Percentiles rank a stretch among this genome's conserved stretches.
Conservation (phyloP, 495 filamentous ascomycete genomes). For the Articulospora tetracladia region DNA sequence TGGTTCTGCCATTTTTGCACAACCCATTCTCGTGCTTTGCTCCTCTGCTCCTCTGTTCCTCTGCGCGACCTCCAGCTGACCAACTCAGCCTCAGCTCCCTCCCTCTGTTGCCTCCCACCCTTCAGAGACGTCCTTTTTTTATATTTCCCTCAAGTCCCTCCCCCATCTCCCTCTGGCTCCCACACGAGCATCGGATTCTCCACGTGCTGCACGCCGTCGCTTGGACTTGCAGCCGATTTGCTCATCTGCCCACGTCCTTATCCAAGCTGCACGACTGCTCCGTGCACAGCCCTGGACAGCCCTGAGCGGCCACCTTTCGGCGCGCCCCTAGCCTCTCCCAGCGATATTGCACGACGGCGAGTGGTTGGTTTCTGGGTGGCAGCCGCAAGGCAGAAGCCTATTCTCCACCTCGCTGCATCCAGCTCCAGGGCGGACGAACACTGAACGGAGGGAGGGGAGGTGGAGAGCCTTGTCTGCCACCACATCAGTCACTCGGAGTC, state of each 20-base stretch:
- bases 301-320: neutral
- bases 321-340: neutral
- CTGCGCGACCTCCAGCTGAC: neutral
- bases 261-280: neutral
- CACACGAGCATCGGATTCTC: neutral
- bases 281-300: neutral
- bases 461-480: neutral
- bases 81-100: neutral
- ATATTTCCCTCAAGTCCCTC: neutral
- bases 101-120: neutral
- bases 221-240: neutral
- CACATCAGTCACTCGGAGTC: neutral
- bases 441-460: neutral
- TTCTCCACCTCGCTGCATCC: neutral
- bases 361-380: neutral
- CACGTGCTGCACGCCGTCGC: neutral
- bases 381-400: constrained; percentile 4
- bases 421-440: constrained; percentile 6
- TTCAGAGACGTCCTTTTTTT: neutral
- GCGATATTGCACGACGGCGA: neutral
- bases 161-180: neutral
- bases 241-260: neutral
- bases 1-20: no score
- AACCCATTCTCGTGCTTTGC: no score
- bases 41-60: neutral